Conservation (phyloP, 306 rosid species). For the Casuarina equisetifolia region DNA sequence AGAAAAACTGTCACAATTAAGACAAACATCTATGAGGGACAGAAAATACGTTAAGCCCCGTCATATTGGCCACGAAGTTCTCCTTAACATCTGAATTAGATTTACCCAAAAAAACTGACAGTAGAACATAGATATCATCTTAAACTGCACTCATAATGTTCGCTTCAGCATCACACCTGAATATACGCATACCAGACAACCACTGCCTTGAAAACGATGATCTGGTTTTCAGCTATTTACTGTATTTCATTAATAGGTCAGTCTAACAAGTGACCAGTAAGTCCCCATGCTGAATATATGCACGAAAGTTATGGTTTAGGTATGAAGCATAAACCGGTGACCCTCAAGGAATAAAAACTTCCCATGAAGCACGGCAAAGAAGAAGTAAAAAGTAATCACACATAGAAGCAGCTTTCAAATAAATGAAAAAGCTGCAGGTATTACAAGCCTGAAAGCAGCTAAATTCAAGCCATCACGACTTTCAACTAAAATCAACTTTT, state of each 20-base stretch:
- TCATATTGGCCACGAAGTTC: neutral
- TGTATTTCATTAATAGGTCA: too few relatives aligned
- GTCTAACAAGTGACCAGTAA: too few relatives aligned
- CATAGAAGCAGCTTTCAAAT: neutral
- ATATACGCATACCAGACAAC: too few relatives aligned
- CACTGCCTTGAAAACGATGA: too few relatives aligned
- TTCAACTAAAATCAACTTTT: neutral
- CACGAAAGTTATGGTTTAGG: too few relatives aligned
- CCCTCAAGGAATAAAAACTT: neutral
- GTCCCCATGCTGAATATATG: too few relatives aligned
- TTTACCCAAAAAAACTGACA: neutral
- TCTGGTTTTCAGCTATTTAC: too few relatives aligned
- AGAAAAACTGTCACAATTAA: neutral
- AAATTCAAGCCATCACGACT: neutral
- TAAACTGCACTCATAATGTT: neutral
- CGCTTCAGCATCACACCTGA: neutral
- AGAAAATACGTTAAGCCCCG: neutral
- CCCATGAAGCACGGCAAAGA: neutral
- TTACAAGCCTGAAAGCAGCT: neutral
- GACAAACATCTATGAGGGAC: neutral
- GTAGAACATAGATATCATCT: neutral
- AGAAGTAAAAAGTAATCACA: too few relatives aligned
- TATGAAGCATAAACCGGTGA: neutral
- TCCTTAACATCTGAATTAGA: neutral
- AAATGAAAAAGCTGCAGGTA: neutral